These are phyloP conservation scores for Sporothrix phasma DNA, from an alignment of 2,329 filamentous ascomycete genomes.

Conservation along the genomic window DNA sequence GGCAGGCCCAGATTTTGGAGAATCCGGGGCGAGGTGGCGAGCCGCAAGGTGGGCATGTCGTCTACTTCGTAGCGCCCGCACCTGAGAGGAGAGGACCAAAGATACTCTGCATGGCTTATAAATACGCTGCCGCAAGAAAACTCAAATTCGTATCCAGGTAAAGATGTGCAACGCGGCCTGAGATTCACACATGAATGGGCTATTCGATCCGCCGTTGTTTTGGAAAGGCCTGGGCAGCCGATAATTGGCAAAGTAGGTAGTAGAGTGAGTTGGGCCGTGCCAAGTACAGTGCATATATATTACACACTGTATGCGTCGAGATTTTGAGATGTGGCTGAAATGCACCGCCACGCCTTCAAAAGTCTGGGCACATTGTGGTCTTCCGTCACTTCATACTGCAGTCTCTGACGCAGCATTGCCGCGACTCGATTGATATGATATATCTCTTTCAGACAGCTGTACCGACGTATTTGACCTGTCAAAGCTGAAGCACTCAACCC, in stretches of 20 bases:
- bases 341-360: constrained; percentile 6
- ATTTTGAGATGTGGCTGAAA: neutral
- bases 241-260: too few species aligned
- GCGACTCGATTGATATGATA: too few species aligned
- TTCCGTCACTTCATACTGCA: too few species aligned
- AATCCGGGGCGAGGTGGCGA: neutral
- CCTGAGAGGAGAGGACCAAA: too few species aligned
- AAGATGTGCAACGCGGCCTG: neutral
- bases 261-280: neutral
- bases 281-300: neutral
- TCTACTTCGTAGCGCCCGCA: neutral
- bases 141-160: neutral
- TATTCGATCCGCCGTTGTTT: neutral
- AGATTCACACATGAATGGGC: neutral
- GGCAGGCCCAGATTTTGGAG: neutral
- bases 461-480: too few species aligned
- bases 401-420: neutral
- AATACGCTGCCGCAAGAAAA: neutral
- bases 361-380: too few species aligned
- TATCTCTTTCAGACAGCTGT: too few species aligned
- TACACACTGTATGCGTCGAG: neutral
- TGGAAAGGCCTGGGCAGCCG: neutral
- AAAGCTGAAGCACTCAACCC: too few species aligned
- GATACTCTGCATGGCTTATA: too few species aligned
- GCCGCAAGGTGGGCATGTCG: neutral